A percentile compares a stretch with the other conserved stretches of the same genome.
Evolutionary conservation across 2,329 filamentous ascomycete species (phyloP).

Genomic region (Colletotrichum sp.): DNA sequence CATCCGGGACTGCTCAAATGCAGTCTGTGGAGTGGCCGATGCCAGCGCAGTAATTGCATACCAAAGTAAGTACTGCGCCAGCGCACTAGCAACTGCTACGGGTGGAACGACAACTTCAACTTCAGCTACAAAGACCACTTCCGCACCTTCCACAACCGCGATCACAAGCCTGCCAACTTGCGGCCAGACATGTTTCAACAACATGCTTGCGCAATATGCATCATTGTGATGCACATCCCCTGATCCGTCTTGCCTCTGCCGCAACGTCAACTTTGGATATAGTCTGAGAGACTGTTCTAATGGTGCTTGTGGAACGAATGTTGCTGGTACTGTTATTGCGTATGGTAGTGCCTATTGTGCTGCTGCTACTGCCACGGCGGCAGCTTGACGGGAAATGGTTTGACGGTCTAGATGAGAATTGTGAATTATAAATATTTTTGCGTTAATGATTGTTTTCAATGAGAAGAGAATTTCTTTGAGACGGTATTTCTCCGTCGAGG

Average conservation of each 20-base stretch:
- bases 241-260: neutral
- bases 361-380: neutral
- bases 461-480: neutral
- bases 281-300: neutral
- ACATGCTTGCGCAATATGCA: neutral
- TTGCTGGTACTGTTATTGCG: neutral
- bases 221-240: neutral
- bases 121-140: neutral
- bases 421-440: neutral
- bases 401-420: neutral
- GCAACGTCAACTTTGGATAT: neutral
- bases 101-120: neutral
- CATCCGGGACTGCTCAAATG: conserved; percentile 18
- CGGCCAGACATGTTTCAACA: neutral
- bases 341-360: neutral
- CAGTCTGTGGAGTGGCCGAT: neutral
- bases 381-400: neutral
- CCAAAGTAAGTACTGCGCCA: neutral
- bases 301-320: neutral
- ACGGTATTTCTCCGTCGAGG: neutral
- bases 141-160: neutral
- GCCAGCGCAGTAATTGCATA: conserved; percentile 18
- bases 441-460: neutral
- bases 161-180: neutral
- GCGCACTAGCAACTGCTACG: neutral